Evolutionary conservation across 371 early-diverging fungal genomes (phyloP).

Genomic region (Mucor racemosus): DNA sequence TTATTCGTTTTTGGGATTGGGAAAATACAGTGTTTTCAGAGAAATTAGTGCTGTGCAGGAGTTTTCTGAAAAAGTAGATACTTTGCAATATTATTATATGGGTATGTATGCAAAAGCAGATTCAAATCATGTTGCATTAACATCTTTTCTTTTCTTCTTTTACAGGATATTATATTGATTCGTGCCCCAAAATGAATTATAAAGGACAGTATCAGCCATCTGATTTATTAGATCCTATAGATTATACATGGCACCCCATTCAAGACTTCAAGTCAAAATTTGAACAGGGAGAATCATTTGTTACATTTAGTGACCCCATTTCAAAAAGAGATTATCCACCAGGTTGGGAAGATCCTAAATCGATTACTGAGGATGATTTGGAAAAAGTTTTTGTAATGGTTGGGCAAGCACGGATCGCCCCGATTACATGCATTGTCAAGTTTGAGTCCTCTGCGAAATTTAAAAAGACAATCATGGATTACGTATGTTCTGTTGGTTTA

Average conservation of each 20-base stretch:
- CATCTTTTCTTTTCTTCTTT: too few species aligned
- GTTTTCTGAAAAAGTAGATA: conserved; percentile 23
- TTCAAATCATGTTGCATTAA: too few species aligned
- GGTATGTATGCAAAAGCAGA: conserved; percentile 43
- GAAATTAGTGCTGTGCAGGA: conserved; percentile 71
- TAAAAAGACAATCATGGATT: conserved; percentile 16
- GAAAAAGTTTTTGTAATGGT: conserved; percentile 18
- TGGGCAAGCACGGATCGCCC: conserved; percentile 17
- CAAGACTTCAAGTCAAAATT: conserved; percentile 21
- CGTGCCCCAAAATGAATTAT: conserved; percentile 92
- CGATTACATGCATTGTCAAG: conserved; percentile 12
- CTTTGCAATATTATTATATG: conserved; percentile 86
- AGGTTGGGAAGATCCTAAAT: conserved; percentile 28
- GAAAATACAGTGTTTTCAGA: conserved; percentile 83
- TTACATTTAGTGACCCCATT: conserved; percentile 17
- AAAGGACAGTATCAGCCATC: conserved; percentile 89
- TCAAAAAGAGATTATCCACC: conserved; percentile 8
- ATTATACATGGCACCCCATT: conserved; percentile 48
- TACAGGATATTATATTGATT: conserved; percentile 86
- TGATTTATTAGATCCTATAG: conserved; percentile 72
- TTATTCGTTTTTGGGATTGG: conserved; percentile 72
- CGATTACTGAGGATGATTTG: conserved; percentile 5
- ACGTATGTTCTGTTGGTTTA: conserved; percentile 28
- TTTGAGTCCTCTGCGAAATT: conserved; percentile 2
- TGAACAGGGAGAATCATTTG: conserved; percentile 16